These are phyloP conservation scores for Oryza meridionalis DNA, from an alignment of 176 grass and related monocot species.

Conservation along the genomic window DNA sequence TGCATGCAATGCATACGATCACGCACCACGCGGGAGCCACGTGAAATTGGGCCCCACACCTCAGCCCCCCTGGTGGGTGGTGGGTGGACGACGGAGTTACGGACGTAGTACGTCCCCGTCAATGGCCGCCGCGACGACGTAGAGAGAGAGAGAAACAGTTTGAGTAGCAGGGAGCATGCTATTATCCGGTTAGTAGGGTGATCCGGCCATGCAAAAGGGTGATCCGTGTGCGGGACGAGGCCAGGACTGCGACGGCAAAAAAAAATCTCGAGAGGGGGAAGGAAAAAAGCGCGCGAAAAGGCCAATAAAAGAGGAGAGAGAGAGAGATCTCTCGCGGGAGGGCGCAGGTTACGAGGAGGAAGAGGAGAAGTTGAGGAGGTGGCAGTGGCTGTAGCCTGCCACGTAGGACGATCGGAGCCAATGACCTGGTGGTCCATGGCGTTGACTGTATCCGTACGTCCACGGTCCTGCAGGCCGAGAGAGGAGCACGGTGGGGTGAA, in stretches of 20 bases:
- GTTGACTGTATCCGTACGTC: conserved; percentile 72
- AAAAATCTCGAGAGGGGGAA: neutral
- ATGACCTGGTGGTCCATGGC: conserved; percentile 56
- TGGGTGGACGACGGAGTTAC: neutral
- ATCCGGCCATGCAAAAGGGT: conserved; percentile 60
- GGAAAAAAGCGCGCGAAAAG: neutral
- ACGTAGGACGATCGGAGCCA: conserved; percentile 43
- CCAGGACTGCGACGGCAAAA: conserved; percentile 17
- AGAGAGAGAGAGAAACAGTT: neutral
- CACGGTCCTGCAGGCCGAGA: neutral
- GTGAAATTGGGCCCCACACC: fast-evolving
- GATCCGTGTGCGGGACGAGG: conserved; percentile 48
- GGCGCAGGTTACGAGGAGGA: conserved; percentile 7
- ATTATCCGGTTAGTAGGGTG: conserved; percentile 66
- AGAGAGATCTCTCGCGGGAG: neutral
- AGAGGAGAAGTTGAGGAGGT: neutral
- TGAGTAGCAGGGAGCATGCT: conserved; percentile 22
- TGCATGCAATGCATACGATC: conserved; percentile 18
- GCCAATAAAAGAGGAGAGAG: conserved; percentile 82
- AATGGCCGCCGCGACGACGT: neutral
- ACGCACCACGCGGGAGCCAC: conserved; percentile 40
- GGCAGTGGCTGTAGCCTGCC: conserved; percentile 35
- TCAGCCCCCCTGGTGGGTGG: neutral
- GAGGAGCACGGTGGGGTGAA: neutral
- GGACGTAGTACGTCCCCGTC: conserved; percentile 20